phyloP scores from a whole-genome alignment of 2,329 filamentous ascomycete species.

The Aspergillus hortae region DNA sequence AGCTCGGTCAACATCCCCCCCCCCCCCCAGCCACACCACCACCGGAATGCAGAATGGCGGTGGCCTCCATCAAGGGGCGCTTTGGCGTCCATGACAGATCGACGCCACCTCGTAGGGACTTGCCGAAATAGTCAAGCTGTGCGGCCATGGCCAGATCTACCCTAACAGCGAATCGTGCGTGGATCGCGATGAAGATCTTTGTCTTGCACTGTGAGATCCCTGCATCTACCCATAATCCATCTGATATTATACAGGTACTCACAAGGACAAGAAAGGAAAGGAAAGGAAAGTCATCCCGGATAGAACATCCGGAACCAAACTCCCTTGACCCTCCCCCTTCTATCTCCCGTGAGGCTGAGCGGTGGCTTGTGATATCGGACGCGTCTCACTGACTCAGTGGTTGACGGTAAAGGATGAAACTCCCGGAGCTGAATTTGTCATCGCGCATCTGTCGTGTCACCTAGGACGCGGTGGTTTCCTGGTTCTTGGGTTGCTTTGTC shows the following conservation, averaged over 20 bases:
- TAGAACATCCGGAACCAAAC: background rate
- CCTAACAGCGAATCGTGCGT: background rate
- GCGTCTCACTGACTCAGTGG: conserved; percentile 1
- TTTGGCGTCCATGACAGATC: conserved; percentile 1
- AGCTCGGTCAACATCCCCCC: background rate
- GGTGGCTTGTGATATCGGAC: background rate
- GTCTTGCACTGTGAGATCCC: background rate
- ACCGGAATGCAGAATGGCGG: background rate
- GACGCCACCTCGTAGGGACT: conserved; percentile 1
- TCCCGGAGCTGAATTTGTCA: conserved; percentile 6
- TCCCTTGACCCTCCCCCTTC: background rate
- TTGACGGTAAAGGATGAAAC: conserved; percentile 1
- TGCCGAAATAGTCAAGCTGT: background rate
- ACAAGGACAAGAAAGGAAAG: too few species aligned
- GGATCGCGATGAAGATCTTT: background rate
- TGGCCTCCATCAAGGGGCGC: background rate
- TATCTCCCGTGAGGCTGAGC: background rate
- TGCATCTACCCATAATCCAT: too few species aligned
- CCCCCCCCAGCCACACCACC: background rate
- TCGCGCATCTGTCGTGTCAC: conserved; percentile 6
- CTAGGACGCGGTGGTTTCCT: background rate
- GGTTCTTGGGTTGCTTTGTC: conserved; percentile 1
- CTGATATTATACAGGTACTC: too few species aligned
- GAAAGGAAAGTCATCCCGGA: too few species aligned
- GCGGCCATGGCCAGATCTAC: background rate